These are phyloP conservation scores for Helotiales sp. DNA, from an alignment of 2,329 filamentous ascomycete species.

Conservation along the genomic window DNA sequence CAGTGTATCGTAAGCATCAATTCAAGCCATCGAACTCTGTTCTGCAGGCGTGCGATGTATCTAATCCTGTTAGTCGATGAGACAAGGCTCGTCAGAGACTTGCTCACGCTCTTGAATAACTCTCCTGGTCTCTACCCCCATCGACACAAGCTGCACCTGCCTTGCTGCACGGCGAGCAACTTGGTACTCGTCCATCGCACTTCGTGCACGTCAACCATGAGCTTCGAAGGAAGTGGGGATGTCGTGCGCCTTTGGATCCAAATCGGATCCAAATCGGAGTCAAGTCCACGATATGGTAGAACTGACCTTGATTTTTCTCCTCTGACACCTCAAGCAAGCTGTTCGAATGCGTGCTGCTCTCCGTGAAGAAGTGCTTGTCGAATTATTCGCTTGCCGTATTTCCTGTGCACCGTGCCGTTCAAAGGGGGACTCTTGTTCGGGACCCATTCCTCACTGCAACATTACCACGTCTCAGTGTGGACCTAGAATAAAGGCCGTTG, in stretches of 20 bases:
- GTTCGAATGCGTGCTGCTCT: slow-evolving; percentile 12
- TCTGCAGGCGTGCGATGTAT: slow-evolving; percentile 41
- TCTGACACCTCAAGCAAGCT: slow-evolving; percentile 41
- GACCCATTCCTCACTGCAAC: background rate
- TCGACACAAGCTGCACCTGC: slow-evolving; percentile 43
- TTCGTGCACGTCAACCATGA: slow-evolving; percentile 24
- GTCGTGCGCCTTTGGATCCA: no score
- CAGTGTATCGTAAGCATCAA: slow-evolving; percentile 43
- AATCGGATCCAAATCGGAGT: no score
- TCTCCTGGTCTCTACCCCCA: slow-evolving; percentile 42
- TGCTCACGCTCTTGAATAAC: slow-evolving; percentile 42
- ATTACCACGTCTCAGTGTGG: no score
- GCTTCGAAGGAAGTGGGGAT: no score
- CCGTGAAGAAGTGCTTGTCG: background rate
- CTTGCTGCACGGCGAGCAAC: slow-evolving; percentile 45
- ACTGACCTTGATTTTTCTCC: slow-evolving; percentile 49
- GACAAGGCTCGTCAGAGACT: background rate
- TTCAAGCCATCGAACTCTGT: slow-evolving; percentile 48
- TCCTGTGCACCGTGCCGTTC: background rate
- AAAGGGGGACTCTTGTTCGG: background rate
- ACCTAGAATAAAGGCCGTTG: no score
- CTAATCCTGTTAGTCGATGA: slow-evolving; percentile 18
- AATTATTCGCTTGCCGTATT: background rate
- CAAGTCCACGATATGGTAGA: background rate
- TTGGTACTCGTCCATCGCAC: slow-evolving; percentile 46